A percentile compares a stretch with the other conserved stretches of the same genome.
Evolutionary conservation across 306 rosid species (phyloP).

Genomic region (Corylus americana): DNA sequence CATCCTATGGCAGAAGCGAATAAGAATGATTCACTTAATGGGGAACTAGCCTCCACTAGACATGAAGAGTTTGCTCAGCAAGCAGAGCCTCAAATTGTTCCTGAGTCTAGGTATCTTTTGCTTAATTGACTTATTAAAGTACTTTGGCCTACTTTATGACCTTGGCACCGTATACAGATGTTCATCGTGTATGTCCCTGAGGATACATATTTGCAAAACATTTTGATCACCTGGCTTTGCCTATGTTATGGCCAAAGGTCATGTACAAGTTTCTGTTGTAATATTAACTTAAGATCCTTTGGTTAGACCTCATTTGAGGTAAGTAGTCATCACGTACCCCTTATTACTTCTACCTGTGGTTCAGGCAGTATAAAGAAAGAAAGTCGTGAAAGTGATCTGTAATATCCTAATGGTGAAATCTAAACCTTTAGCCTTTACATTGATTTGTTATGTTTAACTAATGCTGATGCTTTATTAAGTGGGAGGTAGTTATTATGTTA

Average conservation of each 20-base stretch:
- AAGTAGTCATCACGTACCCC: background rate
- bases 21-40: slow-evolving; percentile 40
- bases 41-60: slow-evolving; percentile 52
- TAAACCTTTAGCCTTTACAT: background rate
- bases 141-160: background rate
- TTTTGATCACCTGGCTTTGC: background rate
- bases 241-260: background rate
- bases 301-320: background rate
- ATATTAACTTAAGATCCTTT: background rate
- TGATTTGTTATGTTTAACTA: background rate
- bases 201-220: background rate
- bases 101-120: slow-evolving; percentile 77
- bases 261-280: background rate
- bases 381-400: background rate
- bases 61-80: slow-evolving; percentile 45
- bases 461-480: background rate
- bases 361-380: background rate
- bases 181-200: background rate
- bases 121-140: background rate
- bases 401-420: background rate
- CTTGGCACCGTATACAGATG: background rate
- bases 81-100: slow-evolving; percentile 56
- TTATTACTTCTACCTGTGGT: background rate
- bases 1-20: slow-evolving; percentile 51
- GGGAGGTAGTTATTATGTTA: slow-evolving; percentile 1